Base-by-base conservation (phyloP, 164 flowering plant species). In the Liquidambar formosana region DNA sequence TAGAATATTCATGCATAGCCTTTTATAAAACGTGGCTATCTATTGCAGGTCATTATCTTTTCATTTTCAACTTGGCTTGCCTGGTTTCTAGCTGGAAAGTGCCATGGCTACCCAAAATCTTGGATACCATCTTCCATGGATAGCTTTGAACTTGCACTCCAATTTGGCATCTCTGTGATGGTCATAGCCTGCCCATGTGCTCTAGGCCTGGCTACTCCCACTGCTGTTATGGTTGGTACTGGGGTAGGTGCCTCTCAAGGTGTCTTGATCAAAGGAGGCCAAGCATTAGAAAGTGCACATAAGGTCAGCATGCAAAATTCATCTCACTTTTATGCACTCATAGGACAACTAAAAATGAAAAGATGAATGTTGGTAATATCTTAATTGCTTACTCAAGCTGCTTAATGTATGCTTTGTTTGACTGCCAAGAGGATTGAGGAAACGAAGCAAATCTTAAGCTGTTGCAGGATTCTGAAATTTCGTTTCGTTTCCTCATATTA, bases 141-240 rank as follows among this genome's bases (percentile, higher is more conserved):
- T 73, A 85, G 91, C 75, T 94, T 94, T 73, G 84, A 92, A 83
- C 93, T 94, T 45, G 98, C 98, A 68, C 93, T 94, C 54, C 91
- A 92, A 69, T 94, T 94, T 78, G 97, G 95, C 44, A 94, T 94
- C 22, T 89, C 97, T 60, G 97, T 92, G n/a, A 86, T 92, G 90
- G 97, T 94, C 70, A 88, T 92, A 69, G 97, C 99, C 43, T 94
- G 97, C 73, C 97, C 99, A 3, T 94, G 99, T 81, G 97, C 99
- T 61, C 87, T 94, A 6, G 99, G 97, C 41, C 79, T 94, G 58
- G 97, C 97, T 16, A 94, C 98, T 66, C 97, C 99, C 1, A 92
- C 97, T 5, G 97, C 99, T 11, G 96, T 94, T 49, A 94, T 94
- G 99, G 99, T 94, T 80, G 97, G 95, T 45, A 94, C 99, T 10